A percentile compares a stretch with the other conserved stretches of the same genome.
phyloP scores from a whole-genome alignment of 2,329 filamentous ascomycete species.

The Hirsutella minnesotensis region DNA sequence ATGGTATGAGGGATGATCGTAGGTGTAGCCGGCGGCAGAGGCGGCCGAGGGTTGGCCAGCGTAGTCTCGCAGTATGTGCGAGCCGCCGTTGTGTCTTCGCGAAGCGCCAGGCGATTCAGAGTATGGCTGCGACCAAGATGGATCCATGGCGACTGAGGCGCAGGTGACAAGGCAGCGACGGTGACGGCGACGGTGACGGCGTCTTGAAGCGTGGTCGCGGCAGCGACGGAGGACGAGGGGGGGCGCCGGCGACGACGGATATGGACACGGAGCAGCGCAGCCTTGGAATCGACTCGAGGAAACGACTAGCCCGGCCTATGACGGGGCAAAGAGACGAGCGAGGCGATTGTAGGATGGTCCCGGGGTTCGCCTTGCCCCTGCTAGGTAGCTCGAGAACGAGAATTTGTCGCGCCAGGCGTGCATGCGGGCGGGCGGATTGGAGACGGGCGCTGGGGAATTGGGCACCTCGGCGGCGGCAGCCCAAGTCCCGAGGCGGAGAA shows the following conservation, averaged over 20 bases:
- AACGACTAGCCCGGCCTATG: background rate
- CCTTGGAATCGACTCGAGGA: too few relatives aligned
- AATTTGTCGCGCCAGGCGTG: slow-evolving; percentile 1
- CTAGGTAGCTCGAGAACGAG: background rate
- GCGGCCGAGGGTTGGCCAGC: slow-evolving; percentile 21
- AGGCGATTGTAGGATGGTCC: background rate
- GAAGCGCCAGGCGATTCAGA: slow-evolving; percentile 50
- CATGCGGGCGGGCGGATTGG: background rate
- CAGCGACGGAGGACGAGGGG: background rate
- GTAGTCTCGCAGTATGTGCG: slow-evolving; percentile 37
- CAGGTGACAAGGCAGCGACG: slow-evolving; percentile 7
- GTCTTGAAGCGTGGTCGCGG: background rate
- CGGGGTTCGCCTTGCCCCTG: background rate
- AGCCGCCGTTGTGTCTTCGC: slow-evolving; percentile 48
- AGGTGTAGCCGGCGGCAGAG: slow-evolving; percentile 26
- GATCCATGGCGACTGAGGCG: slow-evolving; percentile 31
- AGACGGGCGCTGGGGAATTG: slow-evolving; percentile 6
- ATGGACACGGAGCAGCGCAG: background rate
- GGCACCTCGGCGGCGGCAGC: slow-evolving; percentile 11
- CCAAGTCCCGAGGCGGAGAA: slow-evolving; percentile 5
- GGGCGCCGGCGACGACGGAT: background rate
- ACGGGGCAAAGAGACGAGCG: background rate
- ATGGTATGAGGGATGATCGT: slow-evolving; percentile 59
- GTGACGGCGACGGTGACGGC: background rate
- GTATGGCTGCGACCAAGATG: slow-evolving; percentile 57